phyloP scores from a whole-genome alignment of 331 rosid genomes.

The Dryas integrifolia region DNA sequence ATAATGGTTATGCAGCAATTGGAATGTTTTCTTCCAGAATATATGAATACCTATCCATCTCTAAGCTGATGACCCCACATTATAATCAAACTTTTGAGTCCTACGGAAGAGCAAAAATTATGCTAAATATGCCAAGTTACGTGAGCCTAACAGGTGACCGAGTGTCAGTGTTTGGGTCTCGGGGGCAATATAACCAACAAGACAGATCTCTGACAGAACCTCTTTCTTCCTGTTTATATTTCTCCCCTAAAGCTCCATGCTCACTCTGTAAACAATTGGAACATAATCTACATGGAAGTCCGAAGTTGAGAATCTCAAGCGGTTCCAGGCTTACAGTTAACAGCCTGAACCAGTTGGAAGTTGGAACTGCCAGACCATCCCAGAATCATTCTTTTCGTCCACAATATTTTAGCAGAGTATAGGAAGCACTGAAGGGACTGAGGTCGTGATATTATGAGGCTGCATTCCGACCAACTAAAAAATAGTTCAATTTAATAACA shows the following conservation, averaged over 20 bases:
- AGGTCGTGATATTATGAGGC: not conserved
- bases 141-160: conserved; percentile 1
- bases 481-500: not conserved
- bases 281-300: not conserved
- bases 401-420: too few species aligned
- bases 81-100: not conserved
- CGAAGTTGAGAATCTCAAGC: not conserved
- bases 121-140: conserved; percentile 9
- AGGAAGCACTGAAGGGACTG: not conserved
- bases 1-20: not conserved
- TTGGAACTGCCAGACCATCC: conserved; percentile 12
- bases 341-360: conserved; percentile 2
- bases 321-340: conserved; percentile 1
- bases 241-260: conserved; percentile 7
- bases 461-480: conserved; percentile 27
- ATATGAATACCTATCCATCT: not conserved
- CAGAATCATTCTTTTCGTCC: not conserved
- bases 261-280: conserved; percentile 2
- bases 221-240: not conserved
- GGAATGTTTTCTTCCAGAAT: not conserved
- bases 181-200: conserved; percentile 13
- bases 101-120: not conserved
- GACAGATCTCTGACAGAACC: conserved; percentile 4
- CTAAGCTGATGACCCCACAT: conserved; percentile 1
- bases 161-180: not conserved